A percentile compares a stretch with the other conserved stretches of the same genome.
These are phyloP conservation scores for Globisporangium lucens DNA, from an alignment of 352 stramenopile genomes.

Conservation along the genomic window DNA sequence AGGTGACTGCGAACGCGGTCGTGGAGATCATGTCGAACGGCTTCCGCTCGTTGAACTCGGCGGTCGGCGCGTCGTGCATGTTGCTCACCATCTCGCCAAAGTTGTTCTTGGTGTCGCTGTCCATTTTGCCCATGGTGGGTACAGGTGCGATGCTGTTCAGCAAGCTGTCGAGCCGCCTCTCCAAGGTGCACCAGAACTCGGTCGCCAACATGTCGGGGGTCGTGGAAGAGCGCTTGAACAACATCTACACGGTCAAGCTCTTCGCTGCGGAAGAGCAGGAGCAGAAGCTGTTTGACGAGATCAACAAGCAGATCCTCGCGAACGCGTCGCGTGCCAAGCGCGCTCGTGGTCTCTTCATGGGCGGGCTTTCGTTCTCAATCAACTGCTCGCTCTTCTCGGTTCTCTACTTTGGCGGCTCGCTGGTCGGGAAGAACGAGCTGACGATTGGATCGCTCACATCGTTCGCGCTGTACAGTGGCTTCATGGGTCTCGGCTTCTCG, in stretches of 20 bases:
- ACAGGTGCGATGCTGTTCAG: slow-evolving; percentile 80
- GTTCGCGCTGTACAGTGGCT: slow-evolving; percentile 89
- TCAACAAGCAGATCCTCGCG: slow-evolving; percentile 62
- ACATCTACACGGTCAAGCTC: slow-evolving; percentile 89
- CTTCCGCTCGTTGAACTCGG: slow-evolving; percentile 87
- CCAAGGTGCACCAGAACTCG: slow-evolving; percentile 79
- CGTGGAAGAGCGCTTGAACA: slow-evolving; percentile 85
- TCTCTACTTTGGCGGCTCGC: slow-evolving; percentile 87
- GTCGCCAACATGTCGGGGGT: slow-evolving; percentile 74
- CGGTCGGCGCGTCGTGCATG: slow-evolving; percentile 86
- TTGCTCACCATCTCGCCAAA: slow-evolving; percentile 87
- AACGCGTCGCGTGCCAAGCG: slow-evolving; percentile 70
- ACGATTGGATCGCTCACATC: slow-evolving; percentile 89
- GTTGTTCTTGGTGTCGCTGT: slow-evolving; percentile 86
- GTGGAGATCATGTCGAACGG: slow-evolving; percentile 85
- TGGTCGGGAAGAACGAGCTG: slow-evolving; percentile 81
- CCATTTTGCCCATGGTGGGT: slow-evolving; percentile 75
- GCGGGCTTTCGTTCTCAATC: slow-evolving; percentile 80
- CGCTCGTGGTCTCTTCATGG: slow-evolving; percentile 89
- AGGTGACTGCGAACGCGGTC: slow-evolving; percentile 87
- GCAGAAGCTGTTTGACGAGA: slow-evolving; percentile 54
- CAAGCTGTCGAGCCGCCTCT: slow-evolving; percentile 75
- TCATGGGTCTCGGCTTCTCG: slow-evolving; percentile 90
- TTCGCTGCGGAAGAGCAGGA: slow-evolving; percentile 82
- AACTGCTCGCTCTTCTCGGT: slow-evolving; percentile 90